phyloP scores from a whole-genome alignment of 176 grass and related monocot genomes.

The Hsuehochloa calcarea region DNA sequence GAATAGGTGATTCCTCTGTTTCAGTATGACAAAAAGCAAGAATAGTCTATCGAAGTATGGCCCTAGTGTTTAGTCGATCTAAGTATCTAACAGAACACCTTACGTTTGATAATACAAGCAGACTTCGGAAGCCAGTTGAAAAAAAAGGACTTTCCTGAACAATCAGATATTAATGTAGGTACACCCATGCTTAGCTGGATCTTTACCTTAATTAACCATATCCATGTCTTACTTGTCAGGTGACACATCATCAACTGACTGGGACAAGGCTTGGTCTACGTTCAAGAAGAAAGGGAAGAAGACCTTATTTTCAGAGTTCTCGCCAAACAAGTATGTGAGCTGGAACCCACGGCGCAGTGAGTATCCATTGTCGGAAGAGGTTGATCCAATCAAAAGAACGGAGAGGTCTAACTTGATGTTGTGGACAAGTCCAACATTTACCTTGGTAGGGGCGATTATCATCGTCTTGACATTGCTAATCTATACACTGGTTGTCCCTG shows the following conservation, averaged over 20 bases:
- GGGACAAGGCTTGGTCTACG: constrained; percentile 87
- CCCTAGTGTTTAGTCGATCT: background rate
- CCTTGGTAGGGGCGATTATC: constrained; percentile 71
- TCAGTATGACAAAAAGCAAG: background rate
- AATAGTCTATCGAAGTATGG: background rate
- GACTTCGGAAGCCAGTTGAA: background rate
- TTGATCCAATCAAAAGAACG: constrained; percentile 89
- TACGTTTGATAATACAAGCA: background rate
- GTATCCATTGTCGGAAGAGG: constrained; percentile 86
- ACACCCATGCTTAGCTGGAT: background rate
- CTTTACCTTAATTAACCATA: background rate
- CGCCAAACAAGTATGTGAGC: constrained; percentile 78
- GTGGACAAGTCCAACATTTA: constrained; percentile 92
- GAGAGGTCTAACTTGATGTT: constrained; percentile 81
- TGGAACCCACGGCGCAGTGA: constrained; percentile 75
- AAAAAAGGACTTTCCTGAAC: background rate
- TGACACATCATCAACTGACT: constrained; percentile 69
- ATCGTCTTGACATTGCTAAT: constrained; percentile 72
- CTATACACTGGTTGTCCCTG: constrained; percentile 67
- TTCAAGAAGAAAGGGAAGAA: constrained; percentile 81
- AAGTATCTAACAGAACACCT: background rate
- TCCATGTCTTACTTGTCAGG: constrained; percentile 34
- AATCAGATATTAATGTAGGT: background rate
- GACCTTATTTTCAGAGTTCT: constrained; percentile 73
- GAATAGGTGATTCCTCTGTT: background rate